Conservation (phyloP, 2,329 filamentous ascomycete genomes). For the Metarhizium robertsii region DNA sequence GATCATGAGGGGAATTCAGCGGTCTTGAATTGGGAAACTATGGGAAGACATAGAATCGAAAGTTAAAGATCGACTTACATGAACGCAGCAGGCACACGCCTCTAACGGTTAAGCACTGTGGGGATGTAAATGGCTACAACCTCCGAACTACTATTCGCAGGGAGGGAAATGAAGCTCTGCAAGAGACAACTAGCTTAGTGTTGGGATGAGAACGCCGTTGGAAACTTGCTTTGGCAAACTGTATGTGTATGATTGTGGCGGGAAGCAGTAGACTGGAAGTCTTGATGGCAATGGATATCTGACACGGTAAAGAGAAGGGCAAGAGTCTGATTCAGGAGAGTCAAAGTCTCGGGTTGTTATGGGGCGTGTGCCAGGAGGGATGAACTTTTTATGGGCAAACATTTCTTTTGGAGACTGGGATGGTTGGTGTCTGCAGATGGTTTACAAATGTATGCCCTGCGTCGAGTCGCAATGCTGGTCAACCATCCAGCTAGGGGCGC, state of each 20-base stretch:
- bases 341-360: slow-evolving; percentile 19
- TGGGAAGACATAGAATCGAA: background rate
- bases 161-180: slow-evolving; percentile 15
- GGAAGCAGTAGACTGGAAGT: slow-evolving; percentile 10
- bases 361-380: slow-evolving; percentile 12
- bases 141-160: slow-evolving; percentile 13
- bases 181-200: slow-evolving; percentile 3
- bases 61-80: background rate
- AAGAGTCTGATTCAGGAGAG: slow-evolving; percentile 16
- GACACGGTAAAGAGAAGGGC: slow-evolving; percentile 9
- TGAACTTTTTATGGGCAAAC: slow-evolving; percentile 16
- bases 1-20: background rate
- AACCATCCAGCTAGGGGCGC: background rate
- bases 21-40: background rate
- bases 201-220: background rate
- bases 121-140: background rate
- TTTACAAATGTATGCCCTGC: slow-evolving; percentile 7
- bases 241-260: slow-evolving; percentile 2
- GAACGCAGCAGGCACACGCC: background rate
- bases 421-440: slow-evolving; percentile 20
- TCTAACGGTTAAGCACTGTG: slow-evolving; percentile 6
- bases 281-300: slow-evolving; percentile 1
- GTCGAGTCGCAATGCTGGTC: slow-evolving; percentile 4
- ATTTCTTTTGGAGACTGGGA: slow-evolving; percentile 24
- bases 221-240: slow-evolving; percentile 2